A percentile compares a stretch with the other conserved stretches of the same genome.
phyloP scores from a whole-genome alignment of 129 eudicot genomes.

The Gnaphalium uliginosum region DNA sequence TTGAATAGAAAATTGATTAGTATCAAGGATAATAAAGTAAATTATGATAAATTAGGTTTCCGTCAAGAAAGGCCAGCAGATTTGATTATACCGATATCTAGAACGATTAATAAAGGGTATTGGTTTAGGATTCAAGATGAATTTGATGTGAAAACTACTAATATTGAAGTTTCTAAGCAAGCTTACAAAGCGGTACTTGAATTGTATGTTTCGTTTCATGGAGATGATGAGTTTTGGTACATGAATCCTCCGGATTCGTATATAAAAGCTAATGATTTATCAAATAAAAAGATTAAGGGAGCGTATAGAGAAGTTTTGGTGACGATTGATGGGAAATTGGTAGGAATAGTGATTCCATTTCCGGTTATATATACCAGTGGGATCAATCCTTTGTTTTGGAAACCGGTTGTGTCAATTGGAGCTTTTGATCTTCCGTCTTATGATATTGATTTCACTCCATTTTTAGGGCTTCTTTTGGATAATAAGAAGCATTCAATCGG shows the following conservation, averaged over 20 bases:
- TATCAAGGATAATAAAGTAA: not conserved
- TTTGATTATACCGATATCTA: conserved; percentile 59
- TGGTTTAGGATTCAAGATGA: conserved; percentile 66
- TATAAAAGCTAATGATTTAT: conserved; percentile 36
- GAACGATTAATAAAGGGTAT: conserved; percentile 34
- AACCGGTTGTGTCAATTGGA: conserved; percentile 68
- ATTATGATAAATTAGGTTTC: conserved; percentile 1
- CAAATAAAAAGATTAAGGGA: conserved; percentile 48
- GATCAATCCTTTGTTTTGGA: conserved; percentile 77
- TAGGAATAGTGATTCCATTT: conserved; percentile 60
- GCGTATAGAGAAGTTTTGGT: conserved; percentile 67
- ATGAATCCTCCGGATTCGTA: conserved; percentile 62
- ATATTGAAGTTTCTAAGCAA: conserved; percentile 39
- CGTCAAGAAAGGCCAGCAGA: conserved; percentile 51
- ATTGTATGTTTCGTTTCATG: conserved; percentile 65
- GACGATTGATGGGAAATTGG: conserved; percentile 57
- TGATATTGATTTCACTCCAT: conserved; percentile 63
- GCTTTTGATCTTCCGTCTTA: conserved; percentile 78
- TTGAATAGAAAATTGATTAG: conserved; percentile 39
- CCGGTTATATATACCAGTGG: conserved; percentile 74
- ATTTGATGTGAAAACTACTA: conserved; percentile 30
- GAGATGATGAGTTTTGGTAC: conserved; percentile 81
- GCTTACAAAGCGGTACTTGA: conserved; percentile 61
- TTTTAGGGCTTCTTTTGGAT: conserved; percentile 56
- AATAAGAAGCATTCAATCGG: conserved; percentile 45